phyloP scores from a whole-genome alignment of 768 basidiomycete genomes.

The Kwoniella pini region DNA sequence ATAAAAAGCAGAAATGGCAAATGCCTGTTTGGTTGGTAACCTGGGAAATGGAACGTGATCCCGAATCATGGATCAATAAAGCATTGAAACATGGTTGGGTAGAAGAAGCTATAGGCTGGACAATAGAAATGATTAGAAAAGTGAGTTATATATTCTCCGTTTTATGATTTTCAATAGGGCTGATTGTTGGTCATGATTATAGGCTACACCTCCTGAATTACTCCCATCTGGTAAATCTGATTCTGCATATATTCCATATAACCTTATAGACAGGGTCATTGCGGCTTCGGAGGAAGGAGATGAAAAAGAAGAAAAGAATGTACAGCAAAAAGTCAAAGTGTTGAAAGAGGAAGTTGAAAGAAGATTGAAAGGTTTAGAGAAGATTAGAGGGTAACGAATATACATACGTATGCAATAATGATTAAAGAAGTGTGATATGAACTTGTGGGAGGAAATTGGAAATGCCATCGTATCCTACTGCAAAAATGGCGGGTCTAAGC shows the following conservation, averaged over 20 bases:
- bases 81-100: constrained; percentile 77
- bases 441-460: no score
- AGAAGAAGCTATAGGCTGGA: constrained; percentile 72
- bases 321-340: constrained; percentile 30
- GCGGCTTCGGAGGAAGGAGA: constrained; percentile 37
- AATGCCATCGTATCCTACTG: no score
- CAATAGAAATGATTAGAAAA: constrained; percentile 70
- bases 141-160: no score
- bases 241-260: constrained; percentile 33
- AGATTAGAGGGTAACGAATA: background rate
- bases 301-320: constrained; percentile 34
- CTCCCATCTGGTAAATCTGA: constrained; percentile 22
- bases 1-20: constrained; percentile 38
- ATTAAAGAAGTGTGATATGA: no score
- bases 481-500: background rate
- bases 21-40: constrained; percentile 84
- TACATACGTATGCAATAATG: constrained; percentile 7
- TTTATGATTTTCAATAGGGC: no score
- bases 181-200: background rate
- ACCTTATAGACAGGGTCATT: constrained; percentile 41
- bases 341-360: constrained; percentile 27
- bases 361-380: constrained; percentile 16
- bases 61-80: constrained; percentile 78
- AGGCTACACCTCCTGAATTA: constrained; percentile 45
- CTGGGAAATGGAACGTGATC: constrained; percentile 58